A percentile compares a stretch with the other conserved stretches of the same genome.
Conservation (phyloP, 441 rosid genomes). For the Adansonia gregorii region DNA sequence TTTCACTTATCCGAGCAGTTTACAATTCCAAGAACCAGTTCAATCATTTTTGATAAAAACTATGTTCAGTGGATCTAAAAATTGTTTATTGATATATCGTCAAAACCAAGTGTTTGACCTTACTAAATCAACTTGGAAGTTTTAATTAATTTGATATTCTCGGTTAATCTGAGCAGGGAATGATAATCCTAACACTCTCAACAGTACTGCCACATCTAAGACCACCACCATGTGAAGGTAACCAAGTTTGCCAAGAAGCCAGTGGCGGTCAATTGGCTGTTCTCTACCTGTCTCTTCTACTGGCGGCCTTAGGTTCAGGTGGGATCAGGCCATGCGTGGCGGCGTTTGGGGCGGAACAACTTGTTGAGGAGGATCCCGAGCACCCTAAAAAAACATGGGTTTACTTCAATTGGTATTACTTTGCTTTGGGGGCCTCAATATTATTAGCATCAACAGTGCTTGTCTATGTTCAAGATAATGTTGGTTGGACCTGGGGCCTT, state of each 20-base stretch:
- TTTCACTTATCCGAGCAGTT: too few species aligned
- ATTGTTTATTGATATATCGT: too few species aligned
- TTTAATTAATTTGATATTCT: background rate
- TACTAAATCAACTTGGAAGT: background rate
- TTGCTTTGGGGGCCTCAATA: conserved; percentile 59
- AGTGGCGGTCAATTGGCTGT: conserved; percentile 46
- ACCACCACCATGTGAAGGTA: conserved; percentile 60
- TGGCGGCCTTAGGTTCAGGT: conserved; percentile 65
- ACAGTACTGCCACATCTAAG: conserved; percentile 53
- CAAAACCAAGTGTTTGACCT: background rate
- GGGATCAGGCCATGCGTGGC: conserved; percentile 82
- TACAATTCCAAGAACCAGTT: too few species aligned
- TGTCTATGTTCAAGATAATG: conserved; percentile 63
- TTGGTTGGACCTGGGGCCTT: conserved; percentile 75
- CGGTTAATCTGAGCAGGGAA: conserved; percentile 27
- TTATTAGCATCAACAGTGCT: conserved; percentile 56
- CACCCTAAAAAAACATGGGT: conserved; percentile 55
- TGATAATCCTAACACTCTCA: conserved; percentile 54
- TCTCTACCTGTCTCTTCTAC: conserved; percentile 49
- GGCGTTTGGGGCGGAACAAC: conserved; percentile 78
- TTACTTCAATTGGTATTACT: conserved; percentile 76
- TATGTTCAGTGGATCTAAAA: too few species aligned
- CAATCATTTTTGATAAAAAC: too few species aligned
- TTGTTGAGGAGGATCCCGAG: conserved; percentile 57
- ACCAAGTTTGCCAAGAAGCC: conserved; percentile 51